Conservation (phyloP, 495 filamentous ascomycete genomes). For the Xylaria intraflava region DNA sequence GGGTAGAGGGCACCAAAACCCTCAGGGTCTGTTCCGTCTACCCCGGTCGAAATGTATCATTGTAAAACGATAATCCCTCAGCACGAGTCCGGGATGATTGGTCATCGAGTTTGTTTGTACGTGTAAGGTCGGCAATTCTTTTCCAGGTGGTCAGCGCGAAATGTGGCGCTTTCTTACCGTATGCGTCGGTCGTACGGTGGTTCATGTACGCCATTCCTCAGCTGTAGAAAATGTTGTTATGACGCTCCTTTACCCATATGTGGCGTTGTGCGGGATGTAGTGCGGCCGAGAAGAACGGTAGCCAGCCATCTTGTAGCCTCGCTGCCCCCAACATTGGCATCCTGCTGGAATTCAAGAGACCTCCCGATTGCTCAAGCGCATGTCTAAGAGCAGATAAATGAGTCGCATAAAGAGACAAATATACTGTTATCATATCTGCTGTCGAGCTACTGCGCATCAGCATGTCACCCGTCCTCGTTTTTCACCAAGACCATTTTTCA, state of each 20-base stretch:
- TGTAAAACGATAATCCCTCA: slow-evolving; percentile 19
- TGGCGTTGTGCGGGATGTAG: not conserved
- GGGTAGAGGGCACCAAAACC: slow-evolving; percentile 11
- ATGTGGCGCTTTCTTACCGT: slow-evolving; percentile 18
- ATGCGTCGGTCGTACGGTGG: slow-evolving; percentile 19
- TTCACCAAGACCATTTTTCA: not conserved
- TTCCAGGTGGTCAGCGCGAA: slow-evolving; percentile 19
- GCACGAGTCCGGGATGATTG: slow-evolving; percentile 20
- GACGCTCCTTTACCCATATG: not conserved
- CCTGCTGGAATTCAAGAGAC: not conserved
- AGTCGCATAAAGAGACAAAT: too few species aligned
- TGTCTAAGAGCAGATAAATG: too few species aligned
- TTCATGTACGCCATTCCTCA: not conserved
- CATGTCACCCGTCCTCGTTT: not conserved
- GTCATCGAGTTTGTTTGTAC: slow-evolving; percentile 1
- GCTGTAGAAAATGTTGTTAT: not conserved
- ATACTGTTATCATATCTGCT: not conserved
- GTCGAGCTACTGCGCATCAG: not conserved
- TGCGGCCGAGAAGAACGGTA: not conserved
- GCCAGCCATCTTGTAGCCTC: slow-evolving; percentile 1
- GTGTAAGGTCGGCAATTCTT: slow-evolving; percentile 15
- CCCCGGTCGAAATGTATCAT: slow-evolving; percentile 15
- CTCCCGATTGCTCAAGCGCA: not conserved
- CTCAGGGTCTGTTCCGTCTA: not conserved
- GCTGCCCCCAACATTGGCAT: not conserved